Percentiles rank a stretch among this genome's conserved stretches.
phyloP scores from a whole-genome alignment of 768 basidiomycete species.

The Phallus indusiatus region DNA sequence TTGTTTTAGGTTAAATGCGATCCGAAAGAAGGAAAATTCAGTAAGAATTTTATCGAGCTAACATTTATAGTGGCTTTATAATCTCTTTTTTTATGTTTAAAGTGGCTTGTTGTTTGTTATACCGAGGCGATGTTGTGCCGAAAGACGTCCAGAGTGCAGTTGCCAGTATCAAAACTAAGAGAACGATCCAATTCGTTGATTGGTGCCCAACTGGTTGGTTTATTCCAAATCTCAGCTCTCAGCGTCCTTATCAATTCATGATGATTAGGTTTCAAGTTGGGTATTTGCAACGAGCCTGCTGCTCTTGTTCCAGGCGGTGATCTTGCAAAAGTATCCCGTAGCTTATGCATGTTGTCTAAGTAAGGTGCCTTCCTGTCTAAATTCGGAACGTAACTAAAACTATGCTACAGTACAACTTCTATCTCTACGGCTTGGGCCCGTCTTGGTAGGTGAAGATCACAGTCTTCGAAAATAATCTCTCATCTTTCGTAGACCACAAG shows the following conservation, averaged over 20 bases:
- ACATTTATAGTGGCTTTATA: constrained; percentile 4
- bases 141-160: constrained; percentile 94
- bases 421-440: constrained; percentile 94
- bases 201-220: constrained; percentile 95
- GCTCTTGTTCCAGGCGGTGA: constrained; percentile 91
- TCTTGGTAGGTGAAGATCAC: constrained; percentile 36
- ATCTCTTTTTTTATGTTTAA: neutral
- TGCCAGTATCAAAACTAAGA: constrained; percentile 91
- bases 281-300: constrained; percentile 95
- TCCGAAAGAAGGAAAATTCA: constrained; percentile 73
- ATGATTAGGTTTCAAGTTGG: constrained; percentile 47
- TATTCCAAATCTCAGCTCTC: constrained; percentile 36
- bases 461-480: neutral
- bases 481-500: constrained; percentile 64
- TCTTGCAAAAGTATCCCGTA: constrained; percentile 87
- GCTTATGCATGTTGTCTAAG: constrained; percentile 97
- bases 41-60: constrained; percentile 23
- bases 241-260: constrained; percentile 1
- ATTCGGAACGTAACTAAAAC: neutral
- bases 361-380: constrained; percentile 21
- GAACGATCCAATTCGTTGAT: constrained; percentile 96
- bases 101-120: constrained; percentile 90
- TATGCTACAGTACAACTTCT: constrained; percentile 62
- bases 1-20: constrained; percentile 50
- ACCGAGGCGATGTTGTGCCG: constrained; percentile 94